phyloP scores from a whole-genome alignment of 73 alveolate genomes.

The Uronychia binucleata region DNA sequence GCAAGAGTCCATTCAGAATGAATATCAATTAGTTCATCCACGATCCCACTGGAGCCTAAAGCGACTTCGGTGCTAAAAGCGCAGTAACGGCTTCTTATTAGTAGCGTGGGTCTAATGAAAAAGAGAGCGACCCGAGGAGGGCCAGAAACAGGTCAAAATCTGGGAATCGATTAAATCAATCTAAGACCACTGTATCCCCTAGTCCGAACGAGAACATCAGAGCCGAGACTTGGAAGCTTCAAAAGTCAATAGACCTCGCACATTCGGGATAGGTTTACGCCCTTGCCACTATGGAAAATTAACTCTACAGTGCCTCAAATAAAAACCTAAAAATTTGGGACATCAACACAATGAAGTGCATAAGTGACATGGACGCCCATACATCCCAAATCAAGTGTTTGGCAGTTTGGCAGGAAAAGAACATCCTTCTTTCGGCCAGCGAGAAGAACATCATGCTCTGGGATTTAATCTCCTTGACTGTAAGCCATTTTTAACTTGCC shows the following conservation, averaged over 20 bases:
- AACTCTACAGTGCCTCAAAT: constrained; percentile 58
- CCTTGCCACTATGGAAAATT: constrained; percentile 64
- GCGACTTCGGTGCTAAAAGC: constrained; percentile 8
- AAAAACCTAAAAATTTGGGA: constrained; percentile 74
- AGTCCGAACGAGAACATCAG: too few relatives aligned
- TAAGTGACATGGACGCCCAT: constrained; percentile 60
- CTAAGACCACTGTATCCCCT: too few relatives aligned
- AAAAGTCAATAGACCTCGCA: constrained; percentile 56
- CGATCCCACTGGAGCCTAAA: background rate
- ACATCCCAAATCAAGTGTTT: constrained; percentile 49
- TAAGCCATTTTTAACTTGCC: constrained; percentile 23
- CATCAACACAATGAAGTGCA: constrained; percentile 56
- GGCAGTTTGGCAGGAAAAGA: constrained; percentile 57
- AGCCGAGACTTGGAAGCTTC: constrained; percentile 42
- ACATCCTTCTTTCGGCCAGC: constrained; percentile 53
- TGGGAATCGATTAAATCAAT: too few relatives aligned
- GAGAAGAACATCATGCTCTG: constrained; percentile 65
- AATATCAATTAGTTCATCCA: background rate
- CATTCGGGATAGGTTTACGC: constrained; percentile 65
- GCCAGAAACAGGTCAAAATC: too few relatives aligned
- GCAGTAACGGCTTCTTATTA: constrained; percentile 41
- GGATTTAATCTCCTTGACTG: constrained; percentile 71
- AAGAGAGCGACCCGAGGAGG: too few relatives aligned
- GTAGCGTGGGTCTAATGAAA: too few relatives aligned
- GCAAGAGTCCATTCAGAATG: constrained; percentile 6